Base-by-base conservation (phyloP, 305 asterid species). In the Andrographis paniculata region DNA sequence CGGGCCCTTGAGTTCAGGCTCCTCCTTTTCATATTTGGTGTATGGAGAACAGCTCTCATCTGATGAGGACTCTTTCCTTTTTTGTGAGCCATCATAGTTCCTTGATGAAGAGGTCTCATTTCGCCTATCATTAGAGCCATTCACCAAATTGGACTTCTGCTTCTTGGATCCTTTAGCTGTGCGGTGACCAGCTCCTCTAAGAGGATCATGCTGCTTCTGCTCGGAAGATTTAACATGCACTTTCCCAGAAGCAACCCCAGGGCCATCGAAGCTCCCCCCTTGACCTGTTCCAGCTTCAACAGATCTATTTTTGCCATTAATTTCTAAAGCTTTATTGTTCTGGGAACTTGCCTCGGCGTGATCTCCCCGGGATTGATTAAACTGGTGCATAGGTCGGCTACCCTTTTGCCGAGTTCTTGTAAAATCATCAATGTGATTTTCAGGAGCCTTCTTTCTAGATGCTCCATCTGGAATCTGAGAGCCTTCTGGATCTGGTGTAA, bases 1-100 rank as follows among this genome's bases (percentile, higher is more conserved):
- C 20, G 94, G 81, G 39, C 83, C 94, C 65, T 84, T 92, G 66
- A 81, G 69, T 59, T 92, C 88, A 49, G 97, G 88, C 71, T 70
- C 82, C 63, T 74, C 83, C 73, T 82, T 92, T 60, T 87, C 97
- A 51, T 79, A 92, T 69, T 87, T 92, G 59, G 69, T 58, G 58
- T 75, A 92, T 43, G 60, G 64, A 66, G 70, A 74, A 48, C 77
- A 69, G 51, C 11, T 75, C 64, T 87, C 93, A 53, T 78, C 92
- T 28, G 86, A 62, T 58, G 82, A 71, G 60, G 85, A 76, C 53
- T 71, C 80, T 61, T 68, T 82, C 72, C 38, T 33, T 13, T 65
- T 78, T 47, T 52, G 85, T 66, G 63, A 56, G 14, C 63, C 74
- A 20, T 76, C 80, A 49, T 64, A 58, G 77, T 72, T 77, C 61